Conservation (phyloP, 257 asterid genomes). For the Paulownia fortunei region DNA sequence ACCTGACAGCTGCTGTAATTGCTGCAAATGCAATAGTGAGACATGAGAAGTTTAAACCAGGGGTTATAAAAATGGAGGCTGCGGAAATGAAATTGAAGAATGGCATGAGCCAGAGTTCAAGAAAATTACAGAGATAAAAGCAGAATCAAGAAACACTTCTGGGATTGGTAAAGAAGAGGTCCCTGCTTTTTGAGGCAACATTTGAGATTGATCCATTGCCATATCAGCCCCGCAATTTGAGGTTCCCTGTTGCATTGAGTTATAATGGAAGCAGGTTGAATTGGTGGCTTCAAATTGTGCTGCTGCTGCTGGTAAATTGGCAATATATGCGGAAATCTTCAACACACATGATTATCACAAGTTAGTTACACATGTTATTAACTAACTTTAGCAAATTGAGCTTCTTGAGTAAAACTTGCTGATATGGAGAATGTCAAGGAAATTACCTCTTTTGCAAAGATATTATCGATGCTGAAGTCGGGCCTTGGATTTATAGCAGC, state of each 20-base stretch:
- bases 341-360: slow-evolving; percentile 1
- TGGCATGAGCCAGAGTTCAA: slow-evolving; percentile 23
- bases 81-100: no score
- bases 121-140: slow-evolving; percentile 48
- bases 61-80: background rate
- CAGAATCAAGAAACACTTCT: slow-evolving; percentile 53
- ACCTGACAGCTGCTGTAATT: slow-evolving; percentile 55
- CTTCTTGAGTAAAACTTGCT: background rate
- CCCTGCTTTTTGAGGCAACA: slow-evolving; percentile 49
- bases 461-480: slow-evolving; percentile 49
- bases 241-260: slow-evolving; percentile 50
- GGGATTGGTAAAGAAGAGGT: slow-evolving; percentile 49
- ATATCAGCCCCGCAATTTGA: slow-evolving; percentile 35
- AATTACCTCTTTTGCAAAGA: slow-evolving; percentile 61
- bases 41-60: background rate
- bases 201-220: slow-evolving; percentile 41
- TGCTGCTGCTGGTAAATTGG: slow-evolving; percentile 45
- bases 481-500: slow-evolving; percentile 59
- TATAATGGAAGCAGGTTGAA: slow-evolving; percentile 43
- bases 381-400: no score
- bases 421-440: background rate
- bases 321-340: slow-evolving; percentile 58
- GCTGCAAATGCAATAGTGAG: slow-evolving; percentile 45
- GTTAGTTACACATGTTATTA: slow-evolving; percentile 14
- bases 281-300: slow-evolving; percentile 45